These are phyloP conservation scores for Colletotrichum tabaci DNA, from an alignment of 2,329 filamentous ascomycete genomes.

Conservation along the genomic window DNA sequence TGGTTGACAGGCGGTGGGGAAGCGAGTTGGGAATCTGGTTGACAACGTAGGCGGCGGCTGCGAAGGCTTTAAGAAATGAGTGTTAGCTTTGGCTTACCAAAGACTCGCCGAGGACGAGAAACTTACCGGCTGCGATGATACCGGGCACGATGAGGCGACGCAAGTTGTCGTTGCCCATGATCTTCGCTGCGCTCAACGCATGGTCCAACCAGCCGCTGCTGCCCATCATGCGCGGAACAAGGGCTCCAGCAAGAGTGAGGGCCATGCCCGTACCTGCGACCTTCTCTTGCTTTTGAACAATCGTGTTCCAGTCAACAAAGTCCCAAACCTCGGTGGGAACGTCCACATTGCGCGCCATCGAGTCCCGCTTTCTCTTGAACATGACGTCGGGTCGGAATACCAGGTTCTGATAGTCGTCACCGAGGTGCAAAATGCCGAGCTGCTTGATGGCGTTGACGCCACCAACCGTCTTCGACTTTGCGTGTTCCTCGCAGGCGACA, in stretches of 20 bases:
- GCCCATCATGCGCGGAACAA: conserved; percentile 86
- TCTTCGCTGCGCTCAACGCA: conserved; percentile 82
- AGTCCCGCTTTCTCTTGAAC: conserved; percentile 88
- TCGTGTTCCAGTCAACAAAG: conserved; percentile 88
- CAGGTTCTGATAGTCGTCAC: conserved; percentile 87
- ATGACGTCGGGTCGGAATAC: conserved; percentile 93
- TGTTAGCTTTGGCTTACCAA: conserved; percentile 51
- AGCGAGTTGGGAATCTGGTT: conserved; percentile 91
- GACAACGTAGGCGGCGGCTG: conserved; percentile 85
- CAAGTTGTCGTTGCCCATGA: conserved; percentile 86
- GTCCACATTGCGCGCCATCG: conserved; percentile 86
- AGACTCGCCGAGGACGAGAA: conserved; percentile 21
- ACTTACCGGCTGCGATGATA: conserved; percentile 83
- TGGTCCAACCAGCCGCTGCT: conserved; percentile 93
- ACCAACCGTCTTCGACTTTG: conserved; percentile 81
- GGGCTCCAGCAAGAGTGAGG: conserved; percentile 88
- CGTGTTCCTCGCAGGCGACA: conserved; percentile 85
- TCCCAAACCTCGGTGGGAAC: conserved; percentile 91
- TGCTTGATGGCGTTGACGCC: conserved; percentile 92
- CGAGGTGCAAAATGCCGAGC: conserved; percentile 88
- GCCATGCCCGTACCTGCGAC: conserved; percentile 95
- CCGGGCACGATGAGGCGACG: conserved; percentile 86
- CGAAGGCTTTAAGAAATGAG: conserved; percentile 68
- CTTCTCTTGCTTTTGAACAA: conserved; percentile 95
- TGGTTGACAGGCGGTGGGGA: conserved; percentile 85